Evolutionary conservation across 306 rosid species (phyloP).

Genomic region (Inga leiocalycina): DNA sequence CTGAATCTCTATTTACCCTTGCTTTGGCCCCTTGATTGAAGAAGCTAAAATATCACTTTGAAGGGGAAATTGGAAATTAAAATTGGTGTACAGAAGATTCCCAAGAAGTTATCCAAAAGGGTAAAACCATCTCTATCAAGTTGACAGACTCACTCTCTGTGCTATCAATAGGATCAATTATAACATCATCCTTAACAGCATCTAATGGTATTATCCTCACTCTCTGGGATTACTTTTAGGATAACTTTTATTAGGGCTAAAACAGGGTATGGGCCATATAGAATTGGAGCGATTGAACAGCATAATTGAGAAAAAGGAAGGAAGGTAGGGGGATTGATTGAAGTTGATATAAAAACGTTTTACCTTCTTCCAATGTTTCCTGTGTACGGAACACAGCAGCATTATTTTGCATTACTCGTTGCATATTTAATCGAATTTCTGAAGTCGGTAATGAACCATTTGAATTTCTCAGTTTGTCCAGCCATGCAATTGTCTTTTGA

Average conservation of each 20-base stretch:
- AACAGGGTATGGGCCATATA: background rate
- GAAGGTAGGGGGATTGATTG: background rate
- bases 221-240: background rate
- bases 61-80: background rate
- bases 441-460: conserved; percentile 88
- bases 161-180: no score
- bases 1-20: background rate
- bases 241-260: background rate
- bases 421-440: conserved; percentile 87
- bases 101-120: background rate
- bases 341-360: background rate
- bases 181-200: background rate
- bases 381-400: conserved; percentile 99
- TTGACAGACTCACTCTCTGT: background rate
- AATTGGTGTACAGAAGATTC: background rate
- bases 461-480: conserved; percentile 87
- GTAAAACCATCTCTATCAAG: background rate
- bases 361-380: conserved; percentile 94
- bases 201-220: background rate
- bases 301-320: background rate
- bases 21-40: background rate
- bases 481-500: conserved; percentile 92
- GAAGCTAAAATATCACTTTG: background rate
- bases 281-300: background rate
- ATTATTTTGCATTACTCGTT: conserved; percentile 89